These are phyloP conservation scores for Colletotrichum kahawae DNA, from an alignment of 2,329 filamentous ascomycete species.

Conservation along the genomic window DNA sequence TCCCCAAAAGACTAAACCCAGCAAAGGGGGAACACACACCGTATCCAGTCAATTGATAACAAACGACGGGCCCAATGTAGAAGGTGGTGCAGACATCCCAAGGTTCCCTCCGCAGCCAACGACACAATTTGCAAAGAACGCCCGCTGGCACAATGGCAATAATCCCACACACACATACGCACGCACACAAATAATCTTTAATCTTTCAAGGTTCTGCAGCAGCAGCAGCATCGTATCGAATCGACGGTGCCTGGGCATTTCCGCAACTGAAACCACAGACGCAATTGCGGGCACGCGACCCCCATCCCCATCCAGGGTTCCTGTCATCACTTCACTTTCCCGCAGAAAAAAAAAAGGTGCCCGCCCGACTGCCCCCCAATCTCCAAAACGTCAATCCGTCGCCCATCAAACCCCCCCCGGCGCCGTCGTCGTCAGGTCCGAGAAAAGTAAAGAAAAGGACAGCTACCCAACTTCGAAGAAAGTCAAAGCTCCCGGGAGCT, in stretches of 20 bases:
- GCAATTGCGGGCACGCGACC: constrained; percentile 16
- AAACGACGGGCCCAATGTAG: not conserved
- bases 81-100: not conserved
- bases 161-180: not conserved
- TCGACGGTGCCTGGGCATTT: not conserved
- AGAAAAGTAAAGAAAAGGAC: not conserved
- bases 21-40: not conserved
- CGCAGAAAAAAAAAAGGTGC: not conserved
- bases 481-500: not conserved
- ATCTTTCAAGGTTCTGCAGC: not conserved
- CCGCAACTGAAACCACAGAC: not conserved
- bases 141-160: not conserved
- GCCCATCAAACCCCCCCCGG: not conserved
- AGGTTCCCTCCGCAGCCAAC: not conserved
- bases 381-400: not conserved
- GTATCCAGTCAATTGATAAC: not conserved
- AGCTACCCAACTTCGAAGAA: not conserved
- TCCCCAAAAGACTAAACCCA: not conserved
- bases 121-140: not conserved
- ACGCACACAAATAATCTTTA: not conserved
- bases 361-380: not conserved
- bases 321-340: not conserved
- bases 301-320: not conserved
- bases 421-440: not conserved
- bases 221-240: not conserved